These are phyloP conservation scores for Amanita brunnescens DNA, from an alignment of 768 basidiomycete species.

Conservation along the genomic window DNA sequence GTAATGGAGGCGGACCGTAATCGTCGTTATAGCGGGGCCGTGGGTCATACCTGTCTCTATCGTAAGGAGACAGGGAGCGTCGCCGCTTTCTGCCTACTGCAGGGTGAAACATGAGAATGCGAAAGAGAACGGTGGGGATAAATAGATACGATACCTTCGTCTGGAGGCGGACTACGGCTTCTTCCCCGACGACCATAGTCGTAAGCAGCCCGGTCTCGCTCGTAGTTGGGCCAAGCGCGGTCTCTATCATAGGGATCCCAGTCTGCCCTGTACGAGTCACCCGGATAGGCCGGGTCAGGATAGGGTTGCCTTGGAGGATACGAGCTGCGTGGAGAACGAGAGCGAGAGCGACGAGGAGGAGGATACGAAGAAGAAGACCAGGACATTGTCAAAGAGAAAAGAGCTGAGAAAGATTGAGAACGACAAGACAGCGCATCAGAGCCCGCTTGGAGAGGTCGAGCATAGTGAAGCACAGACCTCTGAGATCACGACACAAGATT, in stretches of 20 bases:
- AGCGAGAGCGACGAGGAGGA: constrained; percentile 70
- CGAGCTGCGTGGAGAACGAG: constrained; percentile 64
- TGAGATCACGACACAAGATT: constrained; percentile 51
- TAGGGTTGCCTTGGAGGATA: constrained; percentile 48
- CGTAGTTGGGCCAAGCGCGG: constrained; percentile 53
- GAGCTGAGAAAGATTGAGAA: constrained; percentile 50
- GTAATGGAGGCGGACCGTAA: constrained; percentile 46
- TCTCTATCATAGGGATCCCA: constrained; percentile 74
- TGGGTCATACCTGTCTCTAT: constrained; percentile 76
- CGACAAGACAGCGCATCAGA: constrained; percentile 58
- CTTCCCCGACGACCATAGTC: constrained; percentile 64
- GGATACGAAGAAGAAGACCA: constrained; percentile 73
- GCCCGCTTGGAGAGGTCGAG: constrained; percentile 72
- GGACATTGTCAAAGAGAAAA: constrained; percentile 62
- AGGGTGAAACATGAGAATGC: constrained; percentile 6
- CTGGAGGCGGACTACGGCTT: constrained; percentile 67
- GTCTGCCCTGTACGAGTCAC: constrained; percentile 50
- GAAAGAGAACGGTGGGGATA: not conserved
- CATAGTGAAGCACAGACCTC: constrained; percentile 94
- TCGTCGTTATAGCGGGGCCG: constrained; percentile 77
- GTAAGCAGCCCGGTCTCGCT: constrained; percentile 60
- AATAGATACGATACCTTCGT: constrained; percentile 45
- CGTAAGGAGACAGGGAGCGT: constrained; percentile 73
- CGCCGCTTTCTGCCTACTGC: constrained; percentile 67
- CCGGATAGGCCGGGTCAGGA: constrained; percentile 45